Base-by-base conservation (phyloP, 1,284 basidiomycete genomes). In the Apiotrichum porosum region DNA sequence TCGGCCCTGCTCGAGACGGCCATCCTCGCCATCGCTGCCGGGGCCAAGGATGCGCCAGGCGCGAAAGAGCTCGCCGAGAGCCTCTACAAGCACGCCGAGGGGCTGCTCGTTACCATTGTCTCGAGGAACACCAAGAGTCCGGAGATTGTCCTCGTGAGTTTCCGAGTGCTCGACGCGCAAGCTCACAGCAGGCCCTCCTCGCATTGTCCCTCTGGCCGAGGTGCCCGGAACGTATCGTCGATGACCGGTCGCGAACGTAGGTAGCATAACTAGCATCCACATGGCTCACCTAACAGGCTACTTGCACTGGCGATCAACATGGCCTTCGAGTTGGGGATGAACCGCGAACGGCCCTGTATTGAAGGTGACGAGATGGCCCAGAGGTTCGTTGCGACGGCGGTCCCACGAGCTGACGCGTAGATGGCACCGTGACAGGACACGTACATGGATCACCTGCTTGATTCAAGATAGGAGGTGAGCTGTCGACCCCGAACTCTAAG, bases 1-100 rank as follows among this genome's bases (percentile, higher is more conserved):
- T 47, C 44, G 4, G 44, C 45, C 2, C 37, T 47, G 10, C 44
- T 52, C 32, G 34, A 37, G 3, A 52, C 44, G 4, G 39, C 24
- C 10, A 24, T 52, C 17, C 15, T 52, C 15, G 50, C 50, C 4
- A 23, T 38, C 9, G 45, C 36, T 19, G 34, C 50, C 4, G 17
- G 35, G 22, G 38, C 31, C 18, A 23, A 31, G 3, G 44, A 46
- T 9, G n/a, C 23, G 15, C 22, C 23, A 4, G 37, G 37, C n/a
- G 13, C 37, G 0, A 39, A 34, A 14, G 31, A 46, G 22, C 31
- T 32, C 15, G 31, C 37, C 13, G 15, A 22, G 4, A 26, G 9
- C 17, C 37, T 46, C 31, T 46, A 35, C 24, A 31, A 32, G 23
- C 44, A 46, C 32, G 37, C 37, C 17, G 37, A 46, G 31, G 32